Percentiles rank a stretch among this genome's conserved stretches.
Evolutionary conservation across 192 early-diverging fungal genomes (phyloP).

Genomic region (Mortierella antarctica): DNA sequence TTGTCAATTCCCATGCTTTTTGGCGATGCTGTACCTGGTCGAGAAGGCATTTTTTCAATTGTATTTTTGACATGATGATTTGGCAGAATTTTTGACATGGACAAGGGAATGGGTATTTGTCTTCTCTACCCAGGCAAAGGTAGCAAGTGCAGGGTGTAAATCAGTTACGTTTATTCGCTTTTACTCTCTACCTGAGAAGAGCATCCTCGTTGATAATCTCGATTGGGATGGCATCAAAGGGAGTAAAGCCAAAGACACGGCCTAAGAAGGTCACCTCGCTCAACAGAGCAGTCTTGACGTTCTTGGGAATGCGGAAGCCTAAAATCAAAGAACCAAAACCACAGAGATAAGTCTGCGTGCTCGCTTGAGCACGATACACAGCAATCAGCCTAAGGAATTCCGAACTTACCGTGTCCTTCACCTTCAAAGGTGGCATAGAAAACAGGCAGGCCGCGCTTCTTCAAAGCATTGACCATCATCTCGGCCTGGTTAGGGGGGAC

Average conservation of each 20-base stretch:
- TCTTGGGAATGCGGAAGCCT: conserved; percentile 74
- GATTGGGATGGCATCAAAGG: conserved; percentile 58
- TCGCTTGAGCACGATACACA: background rate
- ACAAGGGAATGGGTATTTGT: too few species aligned
- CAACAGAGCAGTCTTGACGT: conserved; percentile 72
- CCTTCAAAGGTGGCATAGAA: conserved; percentile 72
- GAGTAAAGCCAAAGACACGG: conserved; percentile 68
- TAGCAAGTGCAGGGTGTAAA: too few species aligned
- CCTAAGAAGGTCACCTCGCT: conserved; percentile 78
- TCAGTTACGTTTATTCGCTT: too few species aligned
- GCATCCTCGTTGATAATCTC: conserved; percentile 47
- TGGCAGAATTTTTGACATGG: too few species aligned
- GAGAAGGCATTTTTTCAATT: too few species aligned
- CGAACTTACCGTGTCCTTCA: conserved; percentile 68
- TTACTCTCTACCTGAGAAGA: conserved; percentile 10
- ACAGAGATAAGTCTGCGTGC: background rate
- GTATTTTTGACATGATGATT: too few species aligned
- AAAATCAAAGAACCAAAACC: conserved; percentile 2
- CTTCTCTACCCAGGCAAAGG: too few species aligned
- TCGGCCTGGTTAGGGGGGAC: conserved; percentile 83
- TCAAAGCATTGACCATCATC: conserved; percentile 76
- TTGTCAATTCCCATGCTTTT: too few species aligned
- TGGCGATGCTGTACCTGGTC: too few species aligned
- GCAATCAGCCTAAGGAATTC: background rate
- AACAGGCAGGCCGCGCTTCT: conserved; percentile 66